Base-by-base conservation (phyloP, 208 protist genomes). In the Herpetomonas samuelpessoai region DNA sequence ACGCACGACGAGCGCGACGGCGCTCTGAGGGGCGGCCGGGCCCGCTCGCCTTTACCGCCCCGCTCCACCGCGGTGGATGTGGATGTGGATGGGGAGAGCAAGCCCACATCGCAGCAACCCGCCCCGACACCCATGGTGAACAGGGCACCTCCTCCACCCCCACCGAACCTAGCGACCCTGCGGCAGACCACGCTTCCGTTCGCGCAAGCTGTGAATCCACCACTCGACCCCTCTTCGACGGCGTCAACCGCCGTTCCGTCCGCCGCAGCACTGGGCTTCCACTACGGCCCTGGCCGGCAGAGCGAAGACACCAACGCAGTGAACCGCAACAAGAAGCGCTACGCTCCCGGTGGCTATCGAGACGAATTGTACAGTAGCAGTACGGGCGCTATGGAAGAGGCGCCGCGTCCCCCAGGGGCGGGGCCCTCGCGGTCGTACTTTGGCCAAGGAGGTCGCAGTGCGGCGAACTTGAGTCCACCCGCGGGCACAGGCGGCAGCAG, bases 31-130 rank as follows among this genome's bases (percentile, higher is more conserved):
- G n/a, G 25, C 51, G 14, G 25, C 16, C 3, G 25, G 7, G 51
- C 51, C 14, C 51, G 30, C 49, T 24, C 56, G 0, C 57, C 49
- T 1, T 64, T 65, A n/a, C 62, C 63, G 10, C 62, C 71, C 19
- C 61, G 53, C 18, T 70, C 63, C 38, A 70, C 44, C 21, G 45
- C 27, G 35, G 35, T 41, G 9, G 35, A 41, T 41, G 35, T 41
- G 35, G 35, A 41, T 41, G 14, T 14, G n/a, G n/a, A n/a, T n/a
- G n/a, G n/a, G n/a, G n/a, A n/a, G n/a, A n/a, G n/a, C n/a, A n/a
- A n/a, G n/a, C n/a, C n/a, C n/a, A n/a, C n/a, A n/a, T n/a, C n/a
- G n/a, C n/a, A n/a, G n/a, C n/a, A n/a, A n/a, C n/a, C n/a, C n/a
- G n/a, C n/a, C n/a, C n/a, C n/a, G n/a, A n/a, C n/a, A n/a, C n/a